A percentile compares a stretch with the other conserved stretches of the same genome.
Evolutionary conservation across 176 grass and related monocot genomes (phyloP).

Genomic region (Oryza punctata): DNA sequence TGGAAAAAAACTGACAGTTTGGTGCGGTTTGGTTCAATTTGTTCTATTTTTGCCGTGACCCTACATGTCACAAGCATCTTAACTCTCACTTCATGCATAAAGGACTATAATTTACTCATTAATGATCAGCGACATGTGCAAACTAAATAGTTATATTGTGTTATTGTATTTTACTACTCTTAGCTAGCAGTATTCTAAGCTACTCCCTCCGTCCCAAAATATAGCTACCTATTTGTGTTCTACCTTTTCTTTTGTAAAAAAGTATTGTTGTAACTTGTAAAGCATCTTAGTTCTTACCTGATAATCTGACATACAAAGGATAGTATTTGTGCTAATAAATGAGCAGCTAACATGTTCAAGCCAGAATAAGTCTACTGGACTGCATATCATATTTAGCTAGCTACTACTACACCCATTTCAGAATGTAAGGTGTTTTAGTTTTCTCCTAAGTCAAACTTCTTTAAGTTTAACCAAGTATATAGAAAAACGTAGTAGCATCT

Average conservation of each 20-base stretch:
- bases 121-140: background rate
- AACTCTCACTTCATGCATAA: background rate
- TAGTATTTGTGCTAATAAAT: conserved; percentile 20
- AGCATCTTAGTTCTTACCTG: background rate
- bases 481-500: too few species aligned
- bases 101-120: background rate
- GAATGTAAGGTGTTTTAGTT: too few species aligned
- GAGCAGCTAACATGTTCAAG: conserved; percentile 8
- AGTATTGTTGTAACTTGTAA: background rate
- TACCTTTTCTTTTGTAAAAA: background rate
- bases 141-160: background rate
- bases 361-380: background rate
- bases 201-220: background rate
- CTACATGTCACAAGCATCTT: background rate
- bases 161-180: background rate
- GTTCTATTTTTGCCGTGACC: background rate
- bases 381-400: background rate
- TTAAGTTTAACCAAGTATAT: too few species aligned
- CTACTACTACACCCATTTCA: background rate
- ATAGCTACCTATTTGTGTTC: too few species aligned
- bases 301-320: background rate
- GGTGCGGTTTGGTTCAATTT: background rate
- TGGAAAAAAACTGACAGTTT: background rate
- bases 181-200: background rate
- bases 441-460: too few species aligned